These are phyloP conservation scores for Elsinoe arachidis DNA, from an alignment of 2,329 filamentous ascomycete species.

Conservation along the genomic window DNA sequence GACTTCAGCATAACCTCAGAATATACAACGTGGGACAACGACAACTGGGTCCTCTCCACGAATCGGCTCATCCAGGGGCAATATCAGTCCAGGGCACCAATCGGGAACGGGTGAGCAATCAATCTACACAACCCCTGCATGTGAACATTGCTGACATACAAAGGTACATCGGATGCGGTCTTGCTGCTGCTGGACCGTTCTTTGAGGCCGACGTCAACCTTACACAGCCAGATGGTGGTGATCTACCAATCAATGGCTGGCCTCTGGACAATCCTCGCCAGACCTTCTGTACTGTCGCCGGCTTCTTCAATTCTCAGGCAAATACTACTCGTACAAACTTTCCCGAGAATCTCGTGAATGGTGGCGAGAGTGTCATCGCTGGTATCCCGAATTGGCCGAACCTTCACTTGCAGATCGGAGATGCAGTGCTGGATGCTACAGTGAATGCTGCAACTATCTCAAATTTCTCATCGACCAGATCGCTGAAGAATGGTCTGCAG, in stretches of 20 bases:
- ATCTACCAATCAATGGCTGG: conserved; percentile 45
- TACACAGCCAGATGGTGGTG: conserved; percentile 42
- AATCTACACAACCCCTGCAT: neutral
- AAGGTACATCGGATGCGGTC: conserved; percentile 52
- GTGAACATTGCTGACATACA: neutral
- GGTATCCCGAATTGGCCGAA: conserved; percentile 63
- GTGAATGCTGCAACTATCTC: conserved; percentile 51
- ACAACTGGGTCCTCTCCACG: conserved; percentile 48
- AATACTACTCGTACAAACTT: conserved; percentile 55
- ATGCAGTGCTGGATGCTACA: conserved; percentile 50
- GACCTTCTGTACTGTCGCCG: conserved; percentile 58
- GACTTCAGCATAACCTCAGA: conserved; percentile 17
- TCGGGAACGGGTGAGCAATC: conserved; percentile 45
- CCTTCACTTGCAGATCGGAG: conserved; percentile 48
- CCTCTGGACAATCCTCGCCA: conserved; percentile 56
- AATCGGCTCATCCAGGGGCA: conserved; percentile 48
- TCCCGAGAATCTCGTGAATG: conserved; percentile 59
- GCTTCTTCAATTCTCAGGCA: conserved; percentile 56
- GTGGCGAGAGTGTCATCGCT: conserved; percentile 60
- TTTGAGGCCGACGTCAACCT: conserved; percentile 51
- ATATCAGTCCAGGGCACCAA: conserved; percentile 51
- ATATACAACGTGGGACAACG: conserved; percentile 49
- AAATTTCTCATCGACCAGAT: conserved; percentile 52
- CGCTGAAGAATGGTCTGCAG: conserved; percentile 54
- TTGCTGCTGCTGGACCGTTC: conserved; percentile 55